Evolutionary conservation across 1,139 yeast genomes (phyloP).

Genomic region (Debaryomyces robertsiae): DNA sequence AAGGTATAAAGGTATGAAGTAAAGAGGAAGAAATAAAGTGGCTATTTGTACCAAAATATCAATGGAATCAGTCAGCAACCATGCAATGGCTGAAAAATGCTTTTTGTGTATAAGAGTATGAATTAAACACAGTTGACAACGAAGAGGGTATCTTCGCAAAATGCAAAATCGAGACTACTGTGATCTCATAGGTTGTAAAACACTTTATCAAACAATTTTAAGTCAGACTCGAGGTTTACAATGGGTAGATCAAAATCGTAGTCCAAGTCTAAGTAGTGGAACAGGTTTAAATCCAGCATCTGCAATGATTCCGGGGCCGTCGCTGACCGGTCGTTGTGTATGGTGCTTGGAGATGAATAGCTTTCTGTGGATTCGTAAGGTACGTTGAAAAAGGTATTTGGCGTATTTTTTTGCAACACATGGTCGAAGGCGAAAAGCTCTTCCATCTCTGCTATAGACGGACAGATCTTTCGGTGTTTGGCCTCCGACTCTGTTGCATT

Average conservation of each 20-base stretch:
- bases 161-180: neutral
- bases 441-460: constrained; percentile 9
- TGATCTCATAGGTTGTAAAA: neutral
- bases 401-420: constrained; percentile 2
- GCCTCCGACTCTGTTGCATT: neutral
- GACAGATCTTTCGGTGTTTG: constrained; percentile 1
- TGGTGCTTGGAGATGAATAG: constrained; percentile 3
- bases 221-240: constrained; percentile 12
- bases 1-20: no score
- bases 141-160: constrained; percentile 14
- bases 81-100: no score
- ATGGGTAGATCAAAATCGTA: constrained; percentile 10
- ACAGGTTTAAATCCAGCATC: neutral
- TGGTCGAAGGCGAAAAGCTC: constrained; percentile 10
- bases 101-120: no score
- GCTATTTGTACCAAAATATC: no score
- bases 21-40: no score
- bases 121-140: no score
- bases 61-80: no score
- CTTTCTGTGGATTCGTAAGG: constrained; percentile 3
- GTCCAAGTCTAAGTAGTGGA: constrained; percentile 12
- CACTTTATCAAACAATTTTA: constrained; percentile 11
- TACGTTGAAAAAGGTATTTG: neutral
- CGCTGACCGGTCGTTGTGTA: constrained; percentile 1
- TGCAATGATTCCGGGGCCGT: no score